Conservation (phyloP, 148 eudicot species). For the Euryodendron excelsum region DNA sequence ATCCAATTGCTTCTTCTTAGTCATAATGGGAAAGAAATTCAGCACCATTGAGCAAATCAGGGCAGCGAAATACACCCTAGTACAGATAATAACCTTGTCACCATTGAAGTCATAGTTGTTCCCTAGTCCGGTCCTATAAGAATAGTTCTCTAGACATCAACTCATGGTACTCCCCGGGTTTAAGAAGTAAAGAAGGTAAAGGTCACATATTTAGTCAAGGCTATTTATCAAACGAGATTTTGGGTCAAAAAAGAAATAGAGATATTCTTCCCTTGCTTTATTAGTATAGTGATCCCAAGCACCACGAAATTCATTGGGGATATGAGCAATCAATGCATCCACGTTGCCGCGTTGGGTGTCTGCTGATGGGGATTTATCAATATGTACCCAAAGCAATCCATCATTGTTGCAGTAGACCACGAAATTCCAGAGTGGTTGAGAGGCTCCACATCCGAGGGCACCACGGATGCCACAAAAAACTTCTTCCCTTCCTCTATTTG, state of each 20-base stretch:
- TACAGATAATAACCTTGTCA: not conserved
- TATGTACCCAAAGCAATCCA: no score
- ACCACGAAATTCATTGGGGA: no score
- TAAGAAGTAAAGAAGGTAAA: not conserved
- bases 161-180: not conserved
- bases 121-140: not conserved
- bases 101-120: not conserved
- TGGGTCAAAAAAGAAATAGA: not conserved
- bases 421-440: not conserved
- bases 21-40: not conserved
- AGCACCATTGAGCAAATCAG: not conserved
- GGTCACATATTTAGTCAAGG: not conserved
- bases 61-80: not conserved
- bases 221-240: not conserved
- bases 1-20: no score
- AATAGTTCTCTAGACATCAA: no score
- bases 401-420: no score
- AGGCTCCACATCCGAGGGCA: conserved; percentile 3
- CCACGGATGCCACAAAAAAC: not conserved
- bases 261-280: no score
- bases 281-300: no score
- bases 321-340: no score
- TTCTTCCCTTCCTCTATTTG: not conserved
- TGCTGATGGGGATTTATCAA: no score
- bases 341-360: no score